phyloP scores from a whole-genome alignment of 805 yeast genomes.

The Yamadazyma phyllophila region DNA sequence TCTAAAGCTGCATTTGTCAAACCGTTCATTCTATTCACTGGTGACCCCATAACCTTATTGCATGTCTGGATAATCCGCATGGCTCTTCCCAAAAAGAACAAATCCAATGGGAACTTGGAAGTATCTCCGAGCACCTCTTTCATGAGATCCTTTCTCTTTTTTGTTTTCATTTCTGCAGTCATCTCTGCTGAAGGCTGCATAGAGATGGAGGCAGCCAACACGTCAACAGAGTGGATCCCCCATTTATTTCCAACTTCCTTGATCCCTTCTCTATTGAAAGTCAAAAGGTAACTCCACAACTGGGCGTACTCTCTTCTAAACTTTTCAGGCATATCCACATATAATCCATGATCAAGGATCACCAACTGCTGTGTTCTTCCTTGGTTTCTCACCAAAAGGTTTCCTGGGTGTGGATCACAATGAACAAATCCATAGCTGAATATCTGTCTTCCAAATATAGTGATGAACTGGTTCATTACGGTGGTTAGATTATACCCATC shows the following conservation, averaged over 20 bases:
- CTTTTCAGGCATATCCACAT: conserved; percentile 49
- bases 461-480: conserved; percentile 51
- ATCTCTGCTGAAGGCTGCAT: conserved; percentile 41
- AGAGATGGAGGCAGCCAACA: conserved; percentile 56
- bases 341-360: conserved; percentile 73
- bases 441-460: conserved; percentile 55
- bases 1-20: conserved; percentile 56
- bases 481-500: conserved; percentile 36
- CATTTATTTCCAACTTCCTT: conserved; percentile 50
- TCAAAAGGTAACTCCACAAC: conserved; percentile 63
- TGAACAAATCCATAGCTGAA: conserved; percentile 69
- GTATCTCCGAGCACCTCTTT: conserved; percentile 58
- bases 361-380: conserved; percentile 54
- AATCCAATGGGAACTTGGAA: conserved; percentile 61
- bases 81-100: conserved; percentile 64
- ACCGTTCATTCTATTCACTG: conserved; percentile 68
- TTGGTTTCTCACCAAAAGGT: conserved; percentile 52
- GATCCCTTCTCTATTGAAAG: conserved; percentile 48
- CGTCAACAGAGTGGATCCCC: conserved; percentile 69
- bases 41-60: conserved; percentile 65
- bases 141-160: conserved; percentile 43
- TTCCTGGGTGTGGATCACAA: conserved; percentile 83
- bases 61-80: conserved; percentile 74
- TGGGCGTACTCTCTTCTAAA: conserved; percentile 56
- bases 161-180: conserved; percentile 4